Percentiles rank a stretch among this genome's conserved stretches.
Conservation (phyloP, 495 filamentous ascomycete species). For the Hypoxylon lienhwacheense region DNA sequence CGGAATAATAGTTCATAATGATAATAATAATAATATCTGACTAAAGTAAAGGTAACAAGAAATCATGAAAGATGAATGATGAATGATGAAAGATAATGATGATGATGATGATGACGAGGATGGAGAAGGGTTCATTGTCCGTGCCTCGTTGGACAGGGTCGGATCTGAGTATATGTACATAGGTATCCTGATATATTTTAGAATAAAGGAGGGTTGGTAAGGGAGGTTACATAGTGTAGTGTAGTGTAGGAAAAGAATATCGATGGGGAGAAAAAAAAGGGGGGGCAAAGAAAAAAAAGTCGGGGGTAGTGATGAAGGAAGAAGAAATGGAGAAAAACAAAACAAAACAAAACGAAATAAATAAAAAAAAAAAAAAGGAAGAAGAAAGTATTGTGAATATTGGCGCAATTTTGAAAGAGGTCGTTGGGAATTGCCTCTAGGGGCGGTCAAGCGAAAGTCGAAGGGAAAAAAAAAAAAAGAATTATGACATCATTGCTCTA, state of each 20-base stretch:
- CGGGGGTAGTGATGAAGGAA: too few species aligned
- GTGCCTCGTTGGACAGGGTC: constrained; percentile 19
- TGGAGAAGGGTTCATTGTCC: constrained; percentile 10
- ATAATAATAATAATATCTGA: not conserved
- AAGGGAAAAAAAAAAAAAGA: too few species aligned
- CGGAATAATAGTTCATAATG: too few species aligned
- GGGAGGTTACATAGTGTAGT: not conserved
- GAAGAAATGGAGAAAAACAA: too few species aligned
- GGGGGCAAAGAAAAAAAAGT: too few species aligned
- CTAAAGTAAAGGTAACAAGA: too few species aligned
- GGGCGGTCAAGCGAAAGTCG: constrained; percentile 35
- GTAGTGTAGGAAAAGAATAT: not conserved
- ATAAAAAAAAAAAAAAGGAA: too few species aligned
- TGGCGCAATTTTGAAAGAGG: constrained; percentile 33
- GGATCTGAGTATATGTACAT: constrained; percentile 5
- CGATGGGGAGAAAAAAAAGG: constrained; percentile 9
- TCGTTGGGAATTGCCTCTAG: constrained; percentile 33
- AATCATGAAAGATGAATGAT: too few species aligned
- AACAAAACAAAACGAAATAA: too few species aligned
- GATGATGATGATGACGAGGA: constrained; percentile 11
- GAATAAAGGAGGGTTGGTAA: too few species aligned
- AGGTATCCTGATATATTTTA: too few species aligned
- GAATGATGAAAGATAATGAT: constrained; percentile 4
- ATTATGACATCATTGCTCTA: constrained; percentile 26
- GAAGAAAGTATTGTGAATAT: constrained; percentile 26